A percentile compares a stretch with the other conserved stretches of the same genome.
phyloP scores from a whole-genome alignment of 495 filamentous ascomycete genomes.

The Xylaria scruposa region DNA sequence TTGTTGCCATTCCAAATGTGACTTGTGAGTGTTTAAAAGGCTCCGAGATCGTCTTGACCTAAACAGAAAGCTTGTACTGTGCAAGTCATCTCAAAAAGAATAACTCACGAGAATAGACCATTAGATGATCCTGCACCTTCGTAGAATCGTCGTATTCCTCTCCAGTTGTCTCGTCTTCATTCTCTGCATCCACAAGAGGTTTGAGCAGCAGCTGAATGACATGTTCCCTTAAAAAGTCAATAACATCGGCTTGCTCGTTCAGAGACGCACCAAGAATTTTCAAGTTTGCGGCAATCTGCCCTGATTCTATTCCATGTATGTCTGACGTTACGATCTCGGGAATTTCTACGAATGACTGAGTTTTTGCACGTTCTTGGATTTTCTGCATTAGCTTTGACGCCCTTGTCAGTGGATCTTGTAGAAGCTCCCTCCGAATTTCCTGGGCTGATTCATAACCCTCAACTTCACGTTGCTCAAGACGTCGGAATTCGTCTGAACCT shows the following conservation, averaged over 20 bases:
- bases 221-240: slow-evolving; percentile 75
- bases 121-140: slow-evolving; percentile 80
- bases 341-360: slow-evolving; percentile 67
- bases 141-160: slow-evolving; percentile 90
- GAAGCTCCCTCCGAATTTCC: slow-evolving; percentile 74
- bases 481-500: slow-evolving; percentile 68
- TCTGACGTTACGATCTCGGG: slow-evolving; percentile 53
- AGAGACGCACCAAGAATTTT: slow-evolving; percentile 57
- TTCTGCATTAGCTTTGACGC: slow-evolving; percentile 49
- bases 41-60: background rate
- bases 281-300: slow-evolving; percentile 39
- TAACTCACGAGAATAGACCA: slow-evolving; percentile 70
- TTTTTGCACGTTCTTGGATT: slow-evolving; percentile 51
- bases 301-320: slow-evolving; percentile 46
- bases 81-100: background rate
- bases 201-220: slow-evolving; percentile 72
- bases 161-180: slow-evolving; percentile 74
- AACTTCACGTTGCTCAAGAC: slow-evolving; percentile 71
- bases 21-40: background rate
- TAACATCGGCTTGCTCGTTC: slow-evolving; percentile 70
- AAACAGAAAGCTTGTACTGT: background rate
- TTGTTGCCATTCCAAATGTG: background rate
- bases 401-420: slow-evolving; percentile 52
- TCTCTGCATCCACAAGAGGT: slow-evolving; percentile 83
- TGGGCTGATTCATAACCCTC: slow-evolving; percentile 80